phyloP scores from a whole-genome alignment of 148 eudicot species.

The Camellia lanceoleosa region DNA sequence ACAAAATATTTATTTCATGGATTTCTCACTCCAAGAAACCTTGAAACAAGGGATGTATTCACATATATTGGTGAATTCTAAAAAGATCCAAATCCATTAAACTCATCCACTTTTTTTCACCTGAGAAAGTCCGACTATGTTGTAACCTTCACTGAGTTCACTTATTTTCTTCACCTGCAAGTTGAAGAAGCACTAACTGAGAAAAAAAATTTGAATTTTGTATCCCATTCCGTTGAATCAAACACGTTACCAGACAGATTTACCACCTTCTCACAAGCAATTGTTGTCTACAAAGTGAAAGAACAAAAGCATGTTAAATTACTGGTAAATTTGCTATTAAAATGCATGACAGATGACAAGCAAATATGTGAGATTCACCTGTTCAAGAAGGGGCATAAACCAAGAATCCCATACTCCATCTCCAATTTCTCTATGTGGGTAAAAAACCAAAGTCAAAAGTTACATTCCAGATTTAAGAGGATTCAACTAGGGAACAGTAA shows the following conservation, averaged over 20 bases:
- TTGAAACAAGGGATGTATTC: background rate
- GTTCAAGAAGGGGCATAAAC: constrained; percentile 54
- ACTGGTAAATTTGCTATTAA: background rate
- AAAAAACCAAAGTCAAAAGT: constrained; percentile 2
- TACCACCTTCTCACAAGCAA: constrained; percentile 64
- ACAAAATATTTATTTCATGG: background rate
- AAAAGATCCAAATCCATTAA: background rate
- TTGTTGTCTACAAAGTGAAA: constrained; percentile 33
- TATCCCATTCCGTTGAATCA: constrained; percentile 3
- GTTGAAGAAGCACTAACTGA: constrained; percentile 11
- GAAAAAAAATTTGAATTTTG: background rate
- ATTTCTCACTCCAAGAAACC: background rate
- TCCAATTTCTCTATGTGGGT: constrained; percentile 47
- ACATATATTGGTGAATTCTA: background rate
- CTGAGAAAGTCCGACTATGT: constrained; percentile 62
- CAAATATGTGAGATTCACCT: constrained; percentile 28
- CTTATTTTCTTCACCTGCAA: constrained; percentile 50
- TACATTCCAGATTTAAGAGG: background rate
- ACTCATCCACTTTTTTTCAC: constrained; percentile 21
- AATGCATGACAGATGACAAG: background rate
- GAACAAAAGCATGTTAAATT: constrained; percentile 7
- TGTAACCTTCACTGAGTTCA: constrained; percentile 61
- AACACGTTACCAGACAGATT: constrained; percentile 11
- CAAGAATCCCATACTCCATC: constrained; percentile 57
- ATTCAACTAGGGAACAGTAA: constrained; percentile 2